These are phyloP conservation scores for Immersiella caudata DNA, from an alignment of 495 filamentous ascomycete species.

Conservation along the genomic window DNA sequence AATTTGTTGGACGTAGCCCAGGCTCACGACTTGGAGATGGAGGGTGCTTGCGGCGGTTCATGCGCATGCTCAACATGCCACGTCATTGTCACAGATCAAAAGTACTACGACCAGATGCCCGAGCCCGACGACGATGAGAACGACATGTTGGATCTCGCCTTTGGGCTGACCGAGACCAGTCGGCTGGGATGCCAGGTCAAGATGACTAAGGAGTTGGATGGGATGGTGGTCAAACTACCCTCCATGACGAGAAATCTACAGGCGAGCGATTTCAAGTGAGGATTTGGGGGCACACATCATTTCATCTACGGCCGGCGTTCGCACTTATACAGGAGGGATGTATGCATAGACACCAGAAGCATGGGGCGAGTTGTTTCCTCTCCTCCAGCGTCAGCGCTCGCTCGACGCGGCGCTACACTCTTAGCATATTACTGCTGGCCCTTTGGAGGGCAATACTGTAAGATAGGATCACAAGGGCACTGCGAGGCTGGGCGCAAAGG, in stretches of 20 bases:
- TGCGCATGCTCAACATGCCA: conserved; percentile 98
- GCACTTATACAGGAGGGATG: conserved; percentile 19
- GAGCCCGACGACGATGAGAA: conserved; percentile 98
- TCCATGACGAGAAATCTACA: conserved; percentile 96
- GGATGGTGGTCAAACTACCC: conserved; percentile 79
- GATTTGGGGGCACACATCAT: not conserved
- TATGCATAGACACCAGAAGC: conserved; percentile 32
- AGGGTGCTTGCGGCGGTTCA: conserved; percentile 94
- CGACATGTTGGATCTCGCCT: conserved; percentile 97
- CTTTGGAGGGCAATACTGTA: not conserved
- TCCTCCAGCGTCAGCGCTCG: conserved; percentile 8
- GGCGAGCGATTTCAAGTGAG: conserved; percentile 79
- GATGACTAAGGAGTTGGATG: conserved; percentile 89
- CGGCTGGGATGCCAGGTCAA: conserved; percentile 92
- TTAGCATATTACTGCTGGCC: not conserved
- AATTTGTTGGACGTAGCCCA: conserved; percentile 95
- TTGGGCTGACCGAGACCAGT: conserved; percentile 94
- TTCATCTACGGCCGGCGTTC: conserved; percentile 21
- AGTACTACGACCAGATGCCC: conserved; percentile 85
- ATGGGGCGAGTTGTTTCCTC: conserved; percentile 15
- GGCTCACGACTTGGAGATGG: conserved; percentile 95
- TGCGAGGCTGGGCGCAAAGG: not conserved
- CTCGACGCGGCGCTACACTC: not conserved
- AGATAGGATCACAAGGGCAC: not conserved
- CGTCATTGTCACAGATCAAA: conserved; percentile 83